Base-by-base conservation (phyloP, 768 basidiomycete species). In the Podaxis carcinomalis region DNA sequence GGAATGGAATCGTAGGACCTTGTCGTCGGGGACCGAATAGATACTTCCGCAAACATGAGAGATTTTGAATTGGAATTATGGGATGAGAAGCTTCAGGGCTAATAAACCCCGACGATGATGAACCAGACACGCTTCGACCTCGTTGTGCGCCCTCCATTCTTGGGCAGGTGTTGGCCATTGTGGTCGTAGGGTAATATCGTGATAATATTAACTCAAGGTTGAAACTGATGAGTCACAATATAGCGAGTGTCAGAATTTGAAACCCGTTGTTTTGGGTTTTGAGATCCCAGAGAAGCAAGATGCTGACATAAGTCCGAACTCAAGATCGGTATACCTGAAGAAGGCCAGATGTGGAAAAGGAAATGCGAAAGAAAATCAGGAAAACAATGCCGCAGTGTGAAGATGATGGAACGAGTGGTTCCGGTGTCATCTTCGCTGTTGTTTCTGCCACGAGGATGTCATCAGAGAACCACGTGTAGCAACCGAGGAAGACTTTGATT, bases 401-500 rank as follows among this genome's bases (percentile, higher is more conserved):
- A 40, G 36, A 32, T 32, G 50, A 54, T 54, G 35, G 21, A 54
- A 19, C 7, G 16, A 21, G 21, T 28, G 19, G 32, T 25, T 35
- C 42, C 39, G 39, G 27, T 39, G 37, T 21, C 50, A 44, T 44
- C 3, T 44, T 44, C 51, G 14, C 21, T 53, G 16, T 59, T 28
- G 56, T 19, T 57, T 35, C 42, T 27, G 59, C 59, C 59, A 55
- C 59, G 59, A 61, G 59, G 59, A 19, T 4, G 23, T 49, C n/a
- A 37, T 52, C 35, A 49, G 44, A 55, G 52, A 61, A 53, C 52
- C 59, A 61, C 59, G 59, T 61, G 59, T 54, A 49, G 55, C 52
- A 27, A 32, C 42, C 32, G 53, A 49, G 59, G 40, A n/a, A 6
- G 51, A 49, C 25, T 16, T 35, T 23, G 25, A 36, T 25, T 19